Evolutionary conservation across 805 yeast species (phyloP).

Genomic region (Jamesozyma piceae): DNA sequence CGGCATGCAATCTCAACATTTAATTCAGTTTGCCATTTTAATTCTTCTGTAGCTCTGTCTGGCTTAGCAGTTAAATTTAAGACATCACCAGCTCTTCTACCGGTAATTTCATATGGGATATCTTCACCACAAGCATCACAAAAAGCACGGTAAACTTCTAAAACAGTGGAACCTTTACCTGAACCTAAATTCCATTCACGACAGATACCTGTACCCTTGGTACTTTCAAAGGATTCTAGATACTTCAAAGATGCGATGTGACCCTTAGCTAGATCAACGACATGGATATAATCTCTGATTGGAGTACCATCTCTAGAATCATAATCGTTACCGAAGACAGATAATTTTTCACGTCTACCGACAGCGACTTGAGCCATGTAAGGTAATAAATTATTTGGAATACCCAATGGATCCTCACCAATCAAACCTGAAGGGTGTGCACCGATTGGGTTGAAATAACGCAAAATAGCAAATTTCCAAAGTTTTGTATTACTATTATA

Average conservation of each 20-base stretch:
- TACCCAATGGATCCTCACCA: slow-evolving; percentile 74
- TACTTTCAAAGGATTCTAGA: slow-evolving; percentile 25
- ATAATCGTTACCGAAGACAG: slow-evolving; percentile 67
- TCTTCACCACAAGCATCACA: slow-evolving; percentile 53
- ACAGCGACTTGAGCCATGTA: slow-evolving; percentile 70
- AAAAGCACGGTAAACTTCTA: slow-evolving; percentile 60
- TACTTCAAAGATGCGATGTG: slow-evolving; percentile 63
- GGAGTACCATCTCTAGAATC: slow-evolving; percentile 71
- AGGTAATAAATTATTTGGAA: slow-evolving; percentile 70
- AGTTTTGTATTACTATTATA: slow-evolving; percentile 33
- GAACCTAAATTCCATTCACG: slow-evolving; percentile 81
- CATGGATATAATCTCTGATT: slow-evolving; percentile 73
- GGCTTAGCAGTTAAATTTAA: slow-evolving; percentile 66
- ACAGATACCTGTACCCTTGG: slow-evolving; percentile 39
- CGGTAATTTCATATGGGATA: slow-evolving; percentile 55
- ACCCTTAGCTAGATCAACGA: slow-evolving; percentile 69
- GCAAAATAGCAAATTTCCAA: slow-evolving; percentile 52
- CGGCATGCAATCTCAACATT: slow-evolving; percentile 54
- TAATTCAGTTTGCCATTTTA: slow-evolving; percentile 52
- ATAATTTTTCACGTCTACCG: slow-evolving; percentile 55
- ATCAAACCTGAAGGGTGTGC: slow-evolving; percentile 75
- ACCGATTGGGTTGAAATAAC: slow-evolving; percentile 80
- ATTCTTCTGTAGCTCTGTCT: slow-evolving; percentile 53
- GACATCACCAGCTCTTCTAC: slow-evolving; percentile 70
- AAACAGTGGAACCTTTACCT: slow-evolving; percentile 70